Conservation (phyloP, 2,329 filamentous ascomycete genomes). For the Epicoccum nigrum region DNA sequence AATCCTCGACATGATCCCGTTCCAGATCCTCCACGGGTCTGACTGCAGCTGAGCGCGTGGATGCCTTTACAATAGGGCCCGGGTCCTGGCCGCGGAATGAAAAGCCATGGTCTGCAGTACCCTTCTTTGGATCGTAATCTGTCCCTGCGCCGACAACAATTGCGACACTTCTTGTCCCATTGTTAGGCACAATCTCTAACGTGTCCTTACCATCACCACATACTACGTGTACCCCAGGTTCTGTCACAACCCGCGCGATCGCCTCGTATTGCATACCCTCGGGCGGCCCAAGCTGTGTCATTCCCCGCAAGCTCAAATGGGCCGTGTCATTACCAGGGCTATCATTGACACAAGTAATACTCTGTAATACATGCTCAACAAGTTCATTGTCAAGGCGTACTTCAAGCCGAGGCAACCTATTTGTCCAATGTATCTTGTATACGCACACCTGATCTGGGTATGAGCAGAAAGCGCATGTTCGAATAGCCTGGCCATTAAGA, state of each 20-base stretch:
- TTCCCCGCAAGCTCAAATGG: conserved; percentile 21
- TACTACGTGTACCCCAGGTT: conserved; percentile 17
- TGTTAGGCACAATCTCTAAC: conserved; percentile 15
- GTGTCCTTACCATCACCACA: conserved; percentile 18
- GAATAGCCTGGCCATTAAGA: conserved; percentile 39
- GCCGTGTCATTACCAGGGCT: conserved; percentile 39
- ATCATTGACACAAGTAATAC: conserved; percentile 42
- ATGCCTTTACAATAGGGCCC: conserved; percentile 43
- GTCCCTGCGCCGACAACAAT: conserved; percentile 55
- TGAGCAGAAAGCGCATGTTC: conserved; percentile 54
- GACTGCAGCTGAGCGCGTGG: conserved; percentile 41
- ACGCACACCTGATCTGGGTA: conserved; percentile 52
- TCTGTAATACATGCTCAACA: conserved; percentile 34
- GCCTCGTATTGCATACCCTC: conserved; percentile 56
- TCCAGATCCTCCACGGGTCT: conserved; percentile 45
- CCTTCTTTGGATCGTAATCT: conserved; percentile 59
- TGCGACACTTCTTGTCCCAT: conserved; percentile 34
- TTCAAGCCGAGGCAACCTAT: conserved; percentile 49
- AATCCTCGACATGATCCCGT: conserved; percentile 51
- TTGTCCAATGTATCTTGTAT: conserved; percentile 42
- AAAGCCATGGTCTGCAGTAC: conserved; percentile 52
- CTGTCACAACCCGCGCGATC: conserved; percentile 39
- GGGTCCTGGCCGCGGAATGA: conserved; percentile 60
- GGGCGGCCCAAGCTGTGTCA: conserved; percentile 50
- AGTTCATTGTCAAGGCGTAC: conserved; percentile 54